These are phyloP conservation scores for Erodium moschatum DNA, from an alignment of 441 rosid genomes.

Conservation along the genomic window DNA sequence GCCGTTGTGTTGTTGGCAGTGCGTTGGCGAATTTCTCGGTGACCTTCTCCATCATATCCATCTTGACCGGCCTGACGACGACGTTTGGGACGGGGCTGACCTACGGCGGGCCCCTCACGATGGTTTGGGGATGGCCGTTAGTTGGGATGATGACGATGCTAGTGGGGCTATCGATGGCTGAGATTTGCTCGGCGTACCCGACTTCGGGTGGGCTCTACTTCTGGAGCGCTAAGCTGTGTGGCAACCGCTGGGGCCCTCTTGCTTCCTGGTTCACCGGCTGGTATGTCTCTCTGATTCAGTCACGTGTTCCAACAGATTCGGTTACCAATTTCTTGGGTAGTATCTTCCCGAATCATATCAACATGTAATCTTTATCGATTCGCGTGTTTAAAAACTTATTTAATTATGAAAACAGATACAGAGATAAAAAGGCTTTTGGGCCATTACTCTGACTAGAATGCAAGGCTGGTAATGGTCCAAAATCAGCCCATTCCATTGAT, in stretches of 20 bases:
- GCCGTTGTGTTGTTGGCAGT: constrained; percentile 21
- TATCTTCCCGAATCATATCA: too few species aligned
- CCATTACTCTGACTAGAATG: too few species aligned
- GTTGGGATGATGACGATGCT: constrained; percentile 33
- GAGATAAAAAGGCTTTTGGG: too few species aligned
- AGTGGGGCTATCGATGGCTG: constrained; percentile 46
- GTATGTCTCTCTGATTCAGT: constrained; percentile 25
- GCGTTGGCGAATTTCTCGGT: constrained; percentile 40
- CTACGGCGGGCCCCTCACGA: constrained; percentile 43
- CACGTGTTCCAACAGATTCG: background rate
- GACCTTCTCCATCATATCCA: constrained; percentile 39
- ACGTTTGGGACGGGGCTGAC: constrained; percentile 34
- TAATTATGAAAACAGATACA: too few species aligned
- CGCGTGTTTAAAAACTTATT: too few species aligned
- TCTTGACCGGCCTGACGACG: constrained; percentile 43
- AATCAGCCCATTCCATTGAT: too few species aligned
- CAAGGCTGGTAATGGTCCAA: too few species aligned
- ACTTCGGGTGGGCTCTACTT: constrained; percentile 49
- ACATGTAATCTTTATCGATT: too few species aligned
- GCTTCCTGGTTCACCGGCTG: constrained; percentile 60
- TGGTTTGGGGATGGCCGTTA: constrained; percentile 46
- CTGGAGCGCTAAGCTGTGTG: constrained; percentile 50
- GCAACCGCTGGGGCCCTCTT: constrained; percentile 38
- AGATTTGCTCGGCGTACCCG: constrained; percentile 54
- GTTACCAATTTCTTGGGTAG: too few species aligned